Base-by-base conservation (phyloP, 2,329 filamentous ascomycete genomes). In the Aspergillus aculeatus region DNA sequence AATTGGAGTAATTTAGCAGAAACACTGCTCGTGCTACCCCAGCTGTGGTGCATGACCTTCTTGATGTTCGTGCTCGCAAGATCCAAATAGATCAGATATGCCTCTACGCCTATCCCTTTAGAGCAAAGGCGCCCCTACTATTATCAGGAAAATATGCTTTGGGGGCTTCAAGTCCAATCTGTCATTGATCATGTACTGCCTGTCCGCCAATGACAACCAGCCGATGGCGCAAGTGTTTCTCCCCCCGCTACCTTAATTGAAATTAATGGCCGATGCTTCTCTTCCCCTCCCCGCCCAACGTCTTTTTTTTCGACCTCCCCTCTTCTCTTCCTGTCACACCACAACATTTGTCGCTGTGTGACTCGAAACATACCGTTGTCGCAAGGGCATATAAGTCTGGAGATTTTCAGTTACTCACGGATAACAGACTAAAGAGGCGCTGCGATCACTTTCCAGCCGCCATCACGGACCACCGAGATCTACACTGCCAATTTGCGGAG, bases 171-270 rank as follows among this genome's bases (percentile, higher is more conserved):
- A 24, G 10, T 47, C 11, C 41, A 31, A 24, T 9, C 53, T 26
- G 19, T 47, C 52, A 29, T 47, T 11, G n/a, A 44, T 44, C 5
- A 7, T 44, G 16, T 44, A 44, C 38, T 44, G 32, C 9, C 24
- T 31, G 38, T 54, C 53, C 53, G 47, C 53, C 53, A 48, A 55
- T 55, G 53, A 21, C 44, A 44, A 47, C 32, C 44, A 44, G 53
- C 41, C 53, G 53, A 55, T 55, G 53, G 53, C 53, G 53, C 53
- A 47, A 55, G 32, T 56, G 53, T 21, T 47, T 50, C 41, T 47
- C 53, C n/a, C 53, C 53, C 53, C 53, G 53, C 53, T 55, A 55
- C 53, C 53, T 55, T 55, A 55, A 55, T 55, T 38, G 19, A 53
- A 44, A 47, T 55, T 55, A 48, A 47, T 55, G 38, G 41, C 38